Base-by-base conservation (phyloP, 1,284 basidiomycete genomes). In the Cerrena zonata region DNA sequence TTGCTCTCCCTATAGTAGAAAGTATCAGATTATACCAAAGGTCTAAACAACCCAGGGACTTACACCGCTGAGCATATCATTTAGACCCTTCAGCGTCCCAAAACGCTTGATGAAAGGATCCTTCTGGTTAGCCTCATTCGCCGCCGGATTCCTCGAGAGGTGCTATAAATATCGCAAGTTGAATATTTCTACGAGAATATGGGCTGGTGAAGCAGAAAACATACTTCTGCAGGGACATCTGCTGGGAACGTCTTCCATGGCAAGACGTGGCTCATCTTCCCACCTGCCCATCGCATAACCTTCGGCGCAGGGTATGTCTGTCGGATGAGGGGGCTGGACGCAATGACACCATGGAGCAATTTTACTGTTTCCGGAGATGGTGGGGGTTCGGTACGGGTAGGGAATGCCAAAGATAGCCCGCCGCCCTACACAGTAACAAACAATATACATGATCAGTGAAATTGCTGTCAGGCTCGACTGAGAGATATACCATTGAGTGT, bases 51-150 rank as follows among this genome's bases (percentile, higher is more conserved):
- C n/a, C n/a, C 19, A 23, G 24, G 30, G 5, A 56, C 74, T 41
- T 60, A 81, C 90, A 45, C 84, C 78, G 36, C 71, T 71, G 40
- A 94, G 66, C 82, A 94, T 93, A 56, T 90, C 90, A 46, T 75
- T 70, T 23, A 92, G 57, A 2, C 84, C 82, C 46, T 72, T 76
- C 27, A 91, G 70, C 5, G 83, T 81, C 23, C 83, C 90, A 24
- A 67, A 64, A 21, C 70, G 72, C 57, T 81, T 80, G 53, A 87
- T 73, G 34, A 89, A 69, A 0, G 86, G 84, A 64, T 94, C 91
- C 19, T 77, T 75, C 42, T 74, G 58, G 56, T 80, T 81, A 1
- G 77, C 76, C 47, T 82, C 72, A 53, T 76, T 76, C 23, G 80
- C 71, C 2, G 68, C 73, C 1, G 73, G 56, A 58, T 92, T 86